These are phyloP conservation scores for Calonectria honghensis DNA, from an alignment of 2,329 filamentous ascomycete species.

Conservation along the genomic window DNA sequence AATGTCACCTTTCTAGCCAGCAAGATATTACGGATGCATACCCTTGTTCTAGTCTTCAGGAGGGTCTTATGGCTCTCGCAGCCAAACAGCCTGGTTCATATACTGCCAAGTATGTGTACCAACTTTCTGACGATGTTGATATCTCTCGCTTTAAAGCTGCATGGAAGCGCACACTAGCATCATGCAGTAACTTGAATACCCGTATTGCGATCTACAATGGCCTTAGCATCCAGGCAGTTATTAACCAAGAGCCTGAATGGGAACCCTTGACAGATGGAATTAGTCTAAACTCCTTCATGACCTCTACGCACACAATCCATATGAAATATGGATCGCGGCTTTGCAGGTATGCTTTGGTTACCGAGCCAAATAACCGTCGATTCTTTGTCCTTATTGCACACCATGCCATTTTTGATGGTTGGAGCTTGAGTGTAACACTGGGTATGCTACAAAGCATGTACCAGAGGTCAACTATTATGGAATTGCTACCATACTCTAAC, in stretches of 20 bases:
- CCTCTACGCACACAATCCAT: not conserved
- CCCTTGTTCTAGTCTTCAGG: constrained; percentile 7
- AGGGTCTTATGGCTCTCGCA: constrained; percentile 25
- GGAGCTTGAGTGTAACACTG: constrained; percentile 9
- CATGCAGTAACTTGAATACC: not conserved
- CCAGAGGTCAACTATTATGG: not conserved
- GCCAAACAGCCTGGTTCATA: constrained; percentile 36
- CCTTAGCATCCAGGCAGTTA: not conserved
- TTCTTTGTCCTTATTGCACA: constrained; percentile 21
- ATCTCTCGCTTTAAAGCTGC: not conserved
- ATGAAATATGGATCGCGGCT: constrained; percentile 21
- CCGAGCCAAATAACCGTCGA: not conserved
- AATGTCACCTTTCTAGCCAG: not conserved
- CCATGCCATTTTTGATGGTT: constrained; percentile 26
- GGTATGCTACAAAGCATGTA: constrained; percentile 11
- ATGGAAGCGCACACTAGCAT: not conserved
- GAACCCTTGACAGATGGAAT: not conserved
- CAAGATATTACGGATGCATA: not conserved
- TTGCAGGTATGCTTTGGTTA: not conserved
- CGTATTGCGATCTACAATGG: constrained; percentile 5
- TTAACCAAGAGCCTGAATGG: constrained; percentile 3
- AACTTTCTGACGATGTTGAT: constrained; percentile 8
- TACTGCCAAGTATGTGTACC: constrained; percentile 29
- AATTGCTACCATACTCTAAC: constrained; percentile 9
- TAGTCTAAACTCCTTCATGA: constrained; percentile 6